A percentile compares a stretch with the other conserved stretches of the same genome.
These are phyloP conservation scores for Nakazawaea populi DNA, from an alignment of 805 yeast species.

Conservation along the genomic window DNA sequence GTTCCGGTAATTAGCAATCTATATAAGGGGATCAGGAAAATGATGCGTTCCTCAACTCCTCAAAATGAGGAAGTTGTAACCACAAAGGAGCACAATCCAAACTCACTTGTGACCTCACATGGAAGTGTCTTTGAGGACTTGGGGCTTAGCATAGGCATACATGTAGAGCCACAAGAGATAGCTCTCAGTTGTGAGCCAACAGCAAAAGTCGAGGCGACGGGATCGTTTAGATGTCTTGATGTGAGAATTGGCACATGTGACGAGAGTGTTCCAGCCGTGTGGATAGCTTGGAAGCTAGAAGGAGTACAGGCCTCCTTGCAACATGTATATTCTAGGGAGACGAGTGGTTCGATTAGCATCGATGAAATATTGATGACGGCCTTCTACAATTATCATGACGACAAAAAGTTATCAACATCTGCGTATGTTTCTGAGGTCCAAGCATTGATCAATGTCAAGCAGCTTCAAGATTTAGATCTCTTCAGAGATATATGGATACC, in stretches of 20 bases:
- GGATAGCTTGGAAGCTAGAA: constrained; percentile 43
- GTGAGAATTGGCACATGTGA: constrained; percentile 50
- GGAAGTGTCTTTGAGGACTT: constrained; percentile 44
- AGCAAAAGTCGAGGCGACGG: constrained; percentile 85
- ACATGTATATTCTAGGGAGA: constrained; percentile 86
- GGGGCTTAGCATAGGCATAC: constrained; percentile 57
- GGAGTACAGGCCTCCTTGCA: constrained; percentile 68
- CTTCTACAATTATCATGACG: constrained; percentile 38
- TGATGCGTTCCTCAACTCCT: constrained; percentile 31
- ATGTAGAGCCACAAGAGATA: constrained; percentile 67
- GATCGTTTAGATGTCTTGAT: constrained; percentile 65
- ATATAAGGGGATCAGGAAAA: constrained; percentile 38
- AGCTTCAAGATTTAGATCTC: constrained; percentile 77
- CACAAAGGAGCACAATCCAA: background rate
- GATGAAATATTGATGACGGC: constrained; percentile 42
- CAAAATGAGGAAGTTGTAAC: background rate
- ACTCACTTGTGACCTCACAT: background rate
- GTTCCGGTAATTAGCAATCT: constrained; percentile 72
- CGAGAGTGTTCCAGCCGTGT: constrained; percentile 29
- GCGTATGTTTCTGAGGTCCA: constrained; percentile 49
- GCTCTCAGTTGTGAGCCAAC: constrained; percentile 88
- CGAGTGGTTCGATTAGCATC: constrained; percentile 63
- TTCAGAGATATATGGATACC: constrained; percentile 84
- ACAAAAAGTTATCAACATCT: constrained; percentile 38
- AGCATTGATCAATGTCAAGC: constrained; percentile 71